Conservation (phyloP, 495 filamentous ascomycete genomes). For the Neurospora sp. region DNA sequence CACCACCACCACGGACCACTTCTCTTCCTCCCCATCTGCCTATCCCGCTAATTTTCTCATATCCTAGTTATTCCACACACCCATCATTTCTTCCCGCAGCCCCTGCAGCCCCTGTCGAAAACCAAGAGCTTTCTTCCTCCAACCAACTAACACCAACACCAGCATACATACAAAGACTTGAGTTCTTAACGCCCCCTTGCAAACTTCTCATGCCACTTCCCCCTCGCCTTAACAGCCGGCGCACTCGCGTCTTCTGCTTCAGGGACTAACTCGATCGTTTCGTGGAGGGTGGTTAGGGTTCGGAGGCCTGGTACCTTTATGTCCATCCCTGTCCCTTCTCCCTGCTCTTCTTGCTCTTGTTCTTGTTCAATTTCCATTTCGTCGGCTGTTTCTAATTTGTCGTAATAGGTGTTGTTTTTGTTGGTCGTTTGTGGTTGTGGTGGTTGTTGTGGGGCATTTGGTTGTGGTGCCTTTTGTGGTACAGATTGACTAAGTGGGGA, state of each 20-base stretch:
- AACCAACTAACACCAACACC: too few relatives aligned
- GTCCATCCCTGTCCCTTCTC: neutral
- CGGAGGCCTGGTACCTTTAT: constrained; percentile 36
- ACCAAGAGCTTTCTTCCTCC: too few relatives aligned
- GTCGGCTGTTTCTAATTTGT: neutral
- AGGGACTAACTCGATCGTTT: constrained; percentile 58
- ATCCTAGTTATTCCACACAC: too few relatives aligned
- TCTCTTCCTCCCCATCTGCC: too few relatives aligned
- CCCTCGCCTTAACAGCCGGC: constrained; percentile 38
- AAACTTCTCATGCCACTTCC: constrained; percentile 90
- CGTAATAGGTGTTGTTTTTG: too few relatives aligned
- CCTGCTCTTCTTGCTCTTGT: too few relatives aligned
- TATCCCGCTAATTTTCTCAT: too few relatives aligned
- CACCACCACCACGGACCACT: too few relatives aligned
- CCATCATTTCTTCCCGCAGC: too few relatives aligned
- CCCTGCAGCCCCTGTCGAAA: too few relatives aligned
- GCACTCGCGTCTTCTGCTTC: constrained; percentile 19
- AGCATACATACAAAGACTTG: too few relatives aligned
- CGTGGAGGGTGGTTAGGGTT: constrained; percentile 58
- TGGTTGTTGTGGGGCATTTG: neutral
- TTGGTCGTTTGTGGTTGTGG: neutral
- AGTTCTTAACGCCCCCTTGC: constrained; percentile 32
- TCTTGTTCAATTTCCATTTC: neutral
- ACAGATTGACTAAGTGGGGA: constrained; percentile 23
- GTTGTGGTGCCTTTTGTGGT: neutral